A percentile compares a stretch with the other conserved stretches of the same genome.
phyloP scores from a whole-genome alignment of 2,329 filamentous ascomycete genomes.

The Fusarium pseudograminearum region DNA sequence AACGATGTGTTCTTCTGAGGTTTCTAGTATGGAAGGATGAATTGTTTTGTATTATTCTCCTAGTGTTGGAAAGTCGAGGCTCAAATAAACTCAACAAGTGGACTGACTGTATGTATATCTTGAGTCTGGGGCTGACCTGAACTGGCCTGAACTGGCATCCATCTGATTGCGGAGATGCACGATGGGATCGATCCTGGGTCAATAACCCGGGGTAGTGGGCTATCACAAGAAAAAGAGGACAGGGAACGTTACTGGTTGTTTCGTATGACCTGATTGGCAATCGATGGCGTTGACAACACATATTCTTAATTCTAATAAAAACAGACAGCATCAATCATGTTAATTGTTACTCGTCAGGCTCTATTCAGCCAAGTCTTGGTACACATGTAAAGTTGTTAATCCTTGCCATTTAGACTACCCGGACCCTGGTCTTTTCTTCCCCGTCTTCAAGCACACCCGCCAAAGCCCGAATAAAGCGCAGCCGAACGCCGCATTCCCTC shows the following conservation, averaged over 20 bases:
- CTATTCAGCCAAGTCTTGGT: neutral
- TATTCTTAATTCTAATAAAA: neutral
- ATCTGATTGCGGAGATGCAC: conserved; percentile 32
- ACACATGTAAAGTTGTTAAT: neutral
- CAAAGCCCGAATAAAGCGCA: conserved; percentile 37
- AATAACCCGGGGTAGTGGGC: neutral
- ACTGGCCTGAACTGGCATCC: neutral
- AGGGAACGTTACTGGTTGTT: neutral
- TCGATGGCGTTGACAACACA: neutral
- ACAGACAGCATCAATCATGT: neutral
- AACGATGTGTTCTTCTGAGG: neutral
- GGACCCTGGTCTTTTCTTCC: conserved; percentile 20
- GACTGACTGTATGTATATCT: neutral
- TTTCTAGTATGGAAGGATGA: neutral
- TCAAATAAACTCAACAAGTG: neutral
- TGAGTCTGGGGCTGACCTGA: neutral
- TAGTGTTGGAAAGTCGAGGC: neutral
- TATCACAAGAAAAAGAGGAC: neutral
- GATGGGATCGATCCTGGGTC: conserved; percentile 5
- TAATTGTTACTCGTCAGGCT: neutral
- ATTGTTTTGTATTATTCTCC: neutral
- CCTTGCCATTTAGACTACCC: conserved; percentile 1
- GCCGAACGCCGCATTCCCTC: conserved; percentile 6
- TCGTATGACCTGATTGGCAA: no score
- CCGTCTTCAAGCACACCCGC: conserved; percentile 18